Conservation (phyloP, 2,329 filamentous ascomycete species). For the Penicillium sp. region DNA sequence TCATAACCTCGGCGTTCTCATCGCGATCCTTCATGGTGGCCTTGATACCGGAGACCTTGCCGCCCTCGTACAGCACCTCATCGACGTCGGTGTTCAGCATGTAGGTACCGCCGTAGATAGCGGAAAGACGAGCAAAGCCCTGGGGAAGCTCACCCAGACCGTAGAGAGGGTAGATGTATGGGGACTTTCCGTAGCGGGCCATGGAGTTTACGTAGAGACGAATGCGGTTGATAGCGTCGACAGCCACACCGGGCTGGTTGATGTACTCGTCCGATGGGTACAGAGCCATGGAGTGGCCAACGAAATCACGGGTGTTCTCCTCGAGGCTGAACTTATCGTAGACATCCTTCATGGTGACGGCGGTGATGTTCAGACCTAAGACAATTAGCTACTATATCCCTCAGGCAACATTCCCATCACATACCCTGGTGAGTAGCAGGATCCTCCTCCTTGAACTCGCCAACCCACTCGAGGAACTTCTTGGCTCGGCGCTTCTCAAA, state of each 20-base stretch:
- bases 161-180: constrained; percentile 99
- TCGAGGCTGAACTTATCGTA: constrained; percentile 98
- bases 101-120: constrained; percentile 98
- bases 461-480: constrained; percentile 95
- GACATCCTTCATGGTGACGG: constrained; percentile 92
- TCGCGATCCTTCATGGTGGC: constrained; percentile 91
- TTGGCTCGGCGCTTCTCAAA: constrained; percentile 98
- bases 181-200: constrained; percentile 95
- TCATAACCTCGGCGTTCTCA: constrained; percentile 72
- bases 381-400: constrained; percentile 16
- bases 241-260: constrained; percentile 67
- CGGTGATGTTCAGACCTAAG: constrained; percentile 74
- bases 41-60: constrained; percentile 92
- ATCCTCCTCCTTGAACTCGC: constrained; percentile 78
- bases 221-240: constrained; percentile 88
- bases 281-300: constrained; percentile 97
- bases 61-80: constrained; percentile 78
- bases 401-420: constrained; percentile 29
- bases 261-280: constrained; percentile 91
- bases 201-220: constrained; percentile 97
- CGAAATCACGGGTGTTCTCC: constrained; percentile 84
- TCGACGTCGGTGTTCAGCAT: constrained; percentile 97
- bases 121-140: constrained; percentile 93
- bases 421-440: constrained; percentile 84
- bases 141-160: constrained; percentile 95